A percentile compares a stretch with the other conserved stretches of the same genome.
Conservation (phyloP, 1,284 basidiomycete genomes). For the Vanrija sp. region DNA sequence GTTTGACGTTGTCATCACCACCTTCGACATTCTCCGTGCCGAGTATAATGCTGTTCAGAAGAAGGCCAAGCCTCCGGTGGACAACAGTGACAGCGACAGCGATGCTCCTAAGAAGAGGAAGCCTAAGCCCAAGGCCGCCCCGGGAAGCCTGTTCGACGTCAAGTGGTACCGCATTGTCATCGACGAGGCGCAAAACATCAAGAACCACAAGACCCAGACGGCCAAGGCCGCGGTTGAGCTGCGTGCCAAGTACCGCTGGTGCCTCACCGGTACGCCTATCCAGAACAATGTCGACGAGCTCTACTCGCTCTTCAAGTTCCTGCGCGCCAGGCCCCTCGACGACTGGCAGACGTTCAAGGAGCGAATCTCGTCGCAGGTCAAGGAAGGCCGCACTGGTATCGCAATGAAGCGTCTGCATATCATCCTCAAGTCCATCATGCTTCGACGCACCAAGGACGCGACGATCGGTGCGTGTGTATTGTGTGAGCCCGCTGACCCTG, state of each 20-base stretch:
- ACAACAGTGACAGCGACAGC: conserved; percentile 48
- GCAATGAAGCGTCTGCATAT: conserved; percentile 83
- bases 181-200: conserved; percentile 97
- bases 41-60: conserved; percentile 48
- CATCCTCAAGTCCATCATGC: conserved; percentile 82
- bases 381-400: conserved; percentile 61
- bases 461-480: conserved; percentile 50
- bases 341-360: conserved; percentile 73
- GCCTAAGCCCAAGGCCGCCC: conserved; percentile 51
- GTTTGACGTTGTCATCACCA: conserved; percentile 57
- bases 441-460: conserved; percentile 81
- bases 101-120: conserved; percentile 48
- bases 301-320: conserved; percentile 82
- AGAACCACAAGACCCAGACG: conserved; percentile 80
- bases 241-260: conserved; percentile 77
- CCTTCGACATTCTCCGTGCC: conserved; percentile 72
- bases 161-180: conserved; percentile 84
- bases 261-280: conserved; percentile 59
- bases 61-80: conserved; percentile 10
- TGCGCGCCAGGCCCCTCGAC: conserved; percentile 77
- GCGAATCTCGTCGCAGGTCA: conserved; percentile 76
- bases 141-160: conserved; percentile 69
- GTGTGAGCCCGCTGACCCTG: neutral
- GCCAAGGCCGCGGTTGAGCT: conserved; percentile 77
- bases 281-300: conserved; percentile 89